These are phyloP conservation scores for Auriscalpium microsporum DNA, from an alignment of 768 basidiomycete species.

Conservation along the genomic window DNA sequence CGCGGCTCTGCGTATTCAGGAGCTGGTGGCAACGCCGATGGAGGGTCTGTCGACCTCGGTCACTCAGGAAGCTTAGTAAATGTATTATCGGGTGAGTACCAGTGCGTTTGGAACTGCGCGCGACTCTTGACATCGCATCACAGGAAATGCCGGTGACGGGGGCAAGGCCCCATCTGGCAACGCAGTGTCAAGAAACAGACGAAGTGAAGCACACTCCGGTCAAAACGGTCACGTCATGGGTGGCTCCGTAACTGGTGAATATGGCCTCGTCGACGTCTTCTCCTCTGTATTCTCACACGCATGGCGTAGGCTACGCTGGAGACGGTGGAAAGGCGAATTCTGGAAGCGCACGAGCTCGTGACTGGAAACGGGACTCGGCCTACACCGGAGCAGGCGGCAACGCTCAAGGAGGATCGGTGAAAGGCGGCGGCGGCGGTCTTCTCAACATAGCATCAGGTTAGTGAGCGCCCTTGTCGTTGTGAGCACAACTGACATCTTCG, in stretches of 20 bases:
- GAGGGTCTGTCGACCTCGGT: slow-evolving; percentile 2
- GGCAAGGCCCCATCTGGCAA: slow-evolving; percentile 6
- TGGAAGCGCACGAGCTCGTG: neutral
- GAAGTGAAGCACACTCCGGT: neutral
- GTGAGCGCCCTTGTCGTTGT: too few relatives aligned
- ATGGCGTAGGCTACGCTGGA: slow-evolving; percentile 4
- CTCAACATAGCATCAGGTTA: too few relatives aligned
- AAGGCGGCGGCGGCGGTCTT: neutral
- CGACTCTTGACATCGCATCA: neutral
- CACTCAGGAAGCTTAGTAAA: neutral
- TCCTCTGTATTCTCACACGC: neutral
- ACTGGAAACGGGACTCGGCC: neutral
- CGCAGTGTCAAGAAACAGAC: neutral
- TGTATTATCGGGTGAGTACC: slow-evolving; percentile 10
- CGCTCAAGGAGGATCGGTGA: neutral
- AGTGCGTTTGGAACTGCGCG: neutral
- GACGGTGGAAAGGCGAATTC: neutral
- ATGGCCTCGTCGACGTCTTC: slow-evolving; percentile 5
- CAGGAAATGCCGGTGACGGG: slow-evolving; percentile 15
- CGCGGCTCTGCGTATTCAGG: slow-evolving; percentile 6
- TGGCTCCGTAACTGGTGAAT: neutral
- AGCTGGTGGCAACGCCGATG: slow-evolving; percentile 10
- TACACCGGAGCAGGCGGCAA: neutral
- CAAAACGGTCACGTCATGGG: slow-evolving; percentile 9
- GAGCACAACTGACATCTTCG: too few relatives aligned